Conservation (phyloP, 2,329 filamentous ascomycete genomes). For the Penicillium concentricum region DNA sequence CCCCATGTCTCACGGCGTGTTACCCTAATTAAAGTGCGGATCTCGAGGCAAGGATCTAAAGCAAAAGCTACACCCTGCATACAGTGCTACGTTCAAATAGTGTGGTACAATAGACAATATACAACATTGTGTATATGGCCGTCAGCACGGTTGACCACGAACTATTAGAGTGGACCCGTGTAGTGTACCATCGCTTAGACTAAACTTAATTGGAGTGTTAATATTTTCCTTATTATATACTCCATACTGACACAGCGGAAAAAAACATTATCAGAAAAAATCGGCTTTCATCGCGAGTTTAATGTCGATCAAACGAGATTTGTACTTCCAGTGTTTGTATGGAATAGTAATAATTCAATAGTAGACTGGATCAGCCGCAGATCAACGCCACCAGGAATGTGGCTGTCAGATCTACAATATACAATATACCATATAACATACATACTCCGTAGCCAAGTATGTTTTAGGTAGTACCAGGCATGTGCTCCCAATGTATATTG, state of each 20-base stretch:
- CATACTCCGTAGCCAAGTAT: background rate
- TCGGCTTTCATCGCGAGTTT: background rate
- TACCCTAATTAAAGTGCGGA: background rate
- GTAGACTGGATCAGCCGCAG: slow-evolving; percentile 1
- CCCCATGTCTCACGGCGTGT: background rate
- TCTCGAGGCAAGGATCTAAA: background rate
- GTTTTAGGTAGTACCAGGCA: background rate
- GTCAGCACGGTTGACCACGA: slow-evolving; percentile 19
- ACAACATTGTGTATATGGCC: slow-evolving; percentile 5
- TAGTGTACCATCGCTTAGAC: background rate
- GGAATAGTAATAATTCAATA: background rate
- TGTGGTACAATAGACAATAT: background rate
- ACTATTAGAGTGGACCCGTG: slow-evolving; percentile 16
- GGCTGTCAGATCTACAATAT: slow-evolving; percentile 2
- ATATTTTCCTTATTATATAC: slow-evolving; percentile 6
- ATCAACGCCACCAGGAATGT: slow-evolving; percentile 4
- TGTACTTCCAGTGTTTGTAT: background rate
- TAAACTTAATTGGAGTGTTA: background rate
- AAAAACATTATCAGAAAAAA: background rate
- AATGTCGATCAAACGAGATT: background rate
- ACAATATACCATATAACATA: background rate
- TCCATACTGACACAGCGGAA: background rate
- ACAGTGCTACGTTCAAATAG: background rate
- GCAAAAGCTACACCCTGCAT: background rate
- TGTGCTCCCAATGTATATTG: background rate